Base-by-base conservation (phyloP, 352 stramenopile genomes). In the Phytophthora pistaciae region DNA sequence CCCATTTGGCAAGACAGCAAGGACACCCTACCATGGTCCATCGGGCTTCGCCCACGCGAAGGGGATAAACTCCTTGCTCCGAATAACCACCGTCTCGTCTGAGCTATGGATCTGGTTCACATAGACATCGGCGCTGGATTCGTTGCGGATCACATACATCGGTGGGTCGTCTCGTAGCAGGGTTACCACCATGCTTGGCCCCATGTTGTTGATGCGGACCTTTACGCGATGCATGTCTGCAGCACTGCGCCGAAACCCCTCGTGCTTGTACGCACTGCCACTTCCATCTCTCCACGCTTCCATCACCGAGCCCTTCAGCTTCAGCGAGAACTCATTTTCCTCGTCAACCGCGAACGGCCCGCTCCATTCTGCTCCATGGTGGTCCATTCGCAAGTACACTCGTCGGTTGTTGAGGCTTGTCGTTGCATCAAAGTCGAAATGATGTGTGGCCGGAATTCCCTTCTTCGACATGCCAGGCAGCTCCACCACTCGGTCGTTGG, bases 111-210 rank as follows among this genome's bases (percentile, higher is more conserved):
- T 70, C 61, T 97, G 88, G 40, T 77, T 91, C 36, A 96, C 83
- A 59, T 85, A 86, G 25, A 97, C 68, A 40, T 95, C 87, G 8
- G 80, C 82, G 49, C 75, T 90, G 16, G 90, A 94, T 55, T 96
- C 82, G 54, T 97, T 97, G 66, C 84, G 83, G 18, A 97, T 92
- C 48, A 95, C 76, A 56, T 93, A 95, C 88, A 96, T 95, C 1
- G 90, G 83, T 13, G 90, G 90, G 42, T 94, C 85, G 38, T 97
- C 90, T 14, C 75, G 77, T 65, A 85, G 70, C 2, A 97, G 72
- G 21, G 83, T 97, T 21, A 97, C 75, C 33, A 96, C 87, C 68
- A 97, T 91, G 38, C 83, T 95, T 1, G 90, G 81, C 1, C 87
- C 90, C 33, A 95, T 82, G 16, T 79, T 91, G 69, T 75, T 87